Evolutionary conservation across 805 yeast species (phyloP).

Genomic region (Metschnikowia drakensbergensis): DNA sequence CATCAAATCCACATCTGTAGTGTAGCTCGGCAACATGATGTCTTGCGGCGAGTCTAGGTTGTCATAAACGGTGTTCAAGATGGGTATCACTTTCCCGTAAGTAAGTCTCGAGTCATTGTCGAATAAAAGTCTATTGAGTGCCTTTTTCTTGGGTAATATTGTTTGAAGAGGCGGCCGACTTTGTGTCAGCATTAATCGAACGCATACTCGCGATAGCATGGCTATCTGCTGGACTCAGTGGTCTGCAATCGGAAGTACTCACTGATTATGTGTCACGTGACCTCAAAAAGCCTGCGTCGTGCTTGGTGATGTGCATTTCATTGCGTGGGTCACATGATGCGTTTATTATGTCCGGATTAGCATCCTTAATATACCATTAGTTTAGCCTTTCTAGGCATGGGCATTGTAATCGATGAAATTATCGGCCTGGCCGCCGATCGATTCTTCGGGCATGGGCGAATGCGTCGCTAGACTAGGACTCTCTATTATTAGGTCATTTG

Average conservation of each 20-base stretch:
- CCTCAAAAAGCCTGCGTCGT: neutral
- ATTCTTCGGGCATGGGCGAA: conserved; percentile 12
- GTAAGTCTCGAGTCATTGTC: conserved; percentile 61
- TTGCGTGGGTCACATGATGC: neutral
- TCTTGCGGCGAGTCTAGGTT: conserved; percentile 39
- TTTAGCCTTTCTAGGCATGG: conserved; percentile 2
- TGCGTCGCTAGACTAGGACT: conserved; percentile 14
- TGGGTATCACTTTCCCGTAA: conserved; percentile 51
- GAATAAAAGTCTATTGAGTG: conserved; percentile 57
- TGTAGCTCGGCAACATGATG: conserved; percentile 42
- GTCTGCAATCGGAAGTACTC: neutral
- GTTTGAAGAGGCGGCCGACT: conserved; percentile 25
- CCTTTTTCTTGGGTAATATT: conserved; percentile 54
- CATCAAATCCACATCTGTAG: conserved; percentile 58
- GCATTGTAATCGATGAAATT: conserved; percentile 26
- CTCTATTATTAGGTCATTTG: conserved; percentile 12
- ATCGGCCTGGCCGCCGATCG: conserved; percentile 19
- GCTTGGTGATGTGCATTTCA: neutral
- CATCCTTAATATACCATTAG: neutral
- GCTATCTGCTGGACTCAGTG: neutral
- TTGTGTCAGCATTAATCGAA: conserved; percentile 6
- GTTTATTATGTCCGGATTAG: neutral
- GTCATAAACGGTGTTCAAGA: conserved; percentile 49
- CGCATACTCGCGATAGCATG: conserved; percentile 4
- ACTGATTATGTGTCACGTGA: neutral